Evolutionary conservation across 148 eudicot genomes (phyloP).

Genomic region (Nyssa sinensis): DNA sequence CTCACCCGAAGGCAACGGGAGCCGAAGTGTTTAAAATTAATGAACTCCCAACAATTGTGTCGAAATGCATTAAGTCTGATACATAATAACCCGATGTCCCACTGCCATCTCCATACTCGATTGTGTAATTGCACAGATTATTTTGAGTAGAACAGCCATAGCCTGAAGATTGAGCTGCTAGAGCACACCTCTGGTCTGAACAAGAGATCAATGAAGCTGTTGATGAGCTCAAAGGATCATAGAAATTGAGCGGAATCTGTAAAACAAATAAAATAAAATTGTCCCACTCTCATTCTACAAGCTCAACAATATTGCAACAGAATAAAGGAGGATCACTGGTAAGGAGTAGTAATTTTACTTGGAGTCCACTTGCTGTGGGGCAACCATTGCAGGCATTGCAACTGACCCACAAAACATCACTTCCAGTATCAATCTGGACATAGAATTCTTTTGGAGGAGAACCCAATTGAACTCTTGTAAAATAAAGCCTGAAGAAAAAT

Average conservation of each 20-base stretch:
- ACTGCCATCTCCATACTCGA: conserved; percentile 96
- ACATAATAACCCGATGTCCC: conserved; percentile 87
- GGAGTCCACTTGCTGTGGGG: conserved; percentile 80
- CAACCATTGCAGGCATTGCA: conserved; percentile 80
- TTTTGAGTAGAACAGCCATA: conserved; percentile 54
- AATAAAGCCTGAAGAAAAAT: conserved; percentile 63
- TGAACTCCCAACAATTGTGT: conserved; percentile 52
- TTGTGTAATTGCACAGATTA: conserved; percentile 73
- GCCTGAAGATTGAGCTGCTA: conserved; percentile 69
- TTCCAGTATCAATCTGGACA: conserved; percentile 96
- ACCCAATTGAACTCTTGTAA: conserved; percentile 73
- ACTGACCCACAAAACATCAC: conserved; percentile 93
- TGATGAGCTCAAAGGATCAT: conserved; percentile 66
- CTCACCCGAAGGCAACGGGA: conserved; percentile 76
- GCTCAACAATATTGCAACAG: background rate
- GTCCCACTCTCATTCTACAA: background rate
- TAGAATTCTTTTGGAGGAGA: conserved; percentile 74
- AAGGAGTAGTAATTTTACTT: conserved; percentile 42
- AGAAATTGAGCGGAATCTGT: conserved; percentile 65
- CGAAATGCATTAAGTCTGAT: conserved; percentile 61
- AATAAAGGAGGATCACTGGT: background rate
- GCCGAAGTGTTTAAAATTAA: conserved; percentile 56
- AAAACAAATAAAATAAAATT: background rate
- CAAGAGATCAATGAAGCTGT: conserved; percentile 61
- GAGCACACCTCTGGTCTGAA: conserved; percentile 62